A percentile compares a stretch with the other conserved stretches of the same genome.
Conservation (phyloP, 2,329 filamentous ascomycete genomes). For the Ceratocystis eucalypticola region DNA sequence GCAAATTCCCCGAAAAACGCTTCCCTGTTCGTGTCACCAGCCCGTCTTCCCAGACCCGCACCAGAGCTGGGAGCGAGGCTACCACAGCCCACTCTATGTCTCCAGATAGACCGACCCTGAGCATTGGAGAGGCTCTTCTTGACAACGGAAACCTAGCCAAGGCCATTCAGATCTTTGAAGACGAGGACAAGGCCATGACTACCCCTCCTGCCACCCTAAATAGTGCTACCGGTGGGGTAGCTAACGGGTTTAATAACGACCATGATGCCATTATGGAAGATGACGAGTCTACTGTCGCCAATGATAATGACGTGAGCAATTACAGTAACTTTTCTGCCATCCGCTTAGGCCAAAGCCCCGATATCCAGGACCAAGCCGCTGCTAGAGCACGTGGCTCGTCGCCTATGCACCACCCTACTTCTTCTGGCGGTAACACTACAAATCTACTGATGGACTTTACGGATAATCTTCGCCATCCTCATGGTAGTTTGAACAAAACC, state of each 20-base stretch:
- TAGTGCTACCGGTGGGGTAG: conserved; percentile 23
- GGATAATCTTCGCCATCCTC: conserved; percentile 46
- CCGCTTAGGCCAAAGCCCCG: conserved; percentile 30
- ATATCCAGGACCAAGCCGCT: conserved; percentile 11
- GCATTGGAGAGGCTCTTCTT: conserved; percentile 39
- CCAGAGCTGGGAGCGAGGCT: conserved; percentile 15
- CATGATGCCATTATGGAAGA: conserved; percentile 23
- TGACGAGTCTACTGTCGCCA: conserved; percentile 34
- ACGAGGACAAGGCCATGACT: conserved; percentile 29
- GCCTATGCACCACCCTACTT: conserved; percentile 29
- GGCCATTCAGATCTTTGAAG: conserved; percentile 51
- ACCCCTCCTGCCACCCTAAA: conserved; percentile 19
- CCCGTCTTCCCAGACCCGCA: conserved; percentile 19
- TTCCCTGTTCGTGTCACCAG: conserved; percentile 46
- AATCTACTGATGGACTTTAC: conserved; percentile 82
- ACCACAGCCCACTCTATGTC: conserved; percentile 14
- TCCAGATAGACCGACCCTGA: conserved; percentile 26
- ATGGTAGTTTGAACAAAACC: conserved; percentile 20
- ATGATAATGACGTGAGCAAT: conserved; percentile 65
- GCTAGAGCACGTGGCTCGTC: conserved; percentile 37
- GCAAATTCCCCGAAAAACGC: conserved; percentile 41
- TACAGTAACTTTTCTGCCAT: conserved; percentile 85
- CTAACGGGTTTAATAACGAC: conserved; percentile 8
- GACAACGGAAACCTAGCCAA: conserved; percentile 44
- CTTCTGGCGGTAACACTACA: conserved; percentile 42